These are phyloP conservation scores for Eruca vesicaria DNA, from an alignment of 441 rosid species.

Conservation along the genomic window DNA sequence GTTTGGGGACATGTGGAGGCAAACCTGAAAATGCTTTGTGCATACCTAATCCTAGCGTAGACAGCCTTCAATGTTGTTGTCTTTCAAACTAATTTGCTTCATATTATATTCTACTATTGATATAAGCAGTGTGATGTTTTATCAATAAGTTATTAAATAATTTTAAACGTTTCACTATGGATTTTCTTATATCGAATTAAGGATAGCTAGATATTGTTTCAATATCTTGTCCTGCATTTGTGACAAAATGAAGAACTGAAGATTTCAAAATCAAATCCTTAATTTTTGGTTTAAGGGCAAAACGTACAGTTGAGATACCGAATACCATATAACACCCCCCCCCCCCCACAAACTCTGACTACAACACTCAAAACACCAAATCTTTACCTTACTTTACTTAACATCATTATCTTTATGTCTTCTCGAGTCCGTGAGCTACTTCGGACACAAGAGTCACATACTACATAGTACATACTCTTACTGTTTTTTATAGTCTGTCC, in stretches of 20 bases:
- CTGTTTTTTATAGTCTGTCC: neutral
- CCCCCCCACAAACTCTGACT: neutral
- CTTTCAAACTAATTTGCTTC: neutral
- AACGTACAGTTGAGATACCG: neutral
- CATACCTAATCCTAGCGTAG: conserved; percentile 26
- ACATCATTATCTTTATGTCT: neutral
- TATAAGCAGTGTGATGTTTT: neutral
- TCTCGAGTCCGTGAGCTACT: neutral
- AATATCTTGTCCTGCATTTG: neutral
- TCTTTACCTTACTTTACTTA: neutral
- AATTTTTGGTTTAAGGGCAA: neutral
- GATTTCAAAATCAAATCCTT: neutral
- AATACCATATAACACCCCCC: neutral
- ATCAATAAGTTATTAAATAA: neutral
- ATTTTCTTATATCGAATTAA: too few species aligned
- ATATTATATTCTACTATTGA: neutral
- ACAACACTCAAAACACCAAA: neutral
- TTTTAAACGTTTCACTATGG: neutral
- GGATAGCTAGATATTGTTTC: neutral
- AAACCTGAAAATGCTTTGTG: conserved; percentile 13
- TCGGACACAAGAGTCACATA: neutral
- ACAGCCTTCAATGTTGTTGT: conserved; percentile 28
- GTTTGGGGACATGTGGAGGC: conserved; percentile 25
- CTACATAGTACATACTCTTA: neutral
- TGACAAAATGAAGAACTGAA: neutral